A percentile compares a stretch with the other conserved stretches of the same genome.
phyloP scores from a whole-genome alignment of 768 basidiomycete genomes.

The Leucocoprinus leucothites region DNA sequence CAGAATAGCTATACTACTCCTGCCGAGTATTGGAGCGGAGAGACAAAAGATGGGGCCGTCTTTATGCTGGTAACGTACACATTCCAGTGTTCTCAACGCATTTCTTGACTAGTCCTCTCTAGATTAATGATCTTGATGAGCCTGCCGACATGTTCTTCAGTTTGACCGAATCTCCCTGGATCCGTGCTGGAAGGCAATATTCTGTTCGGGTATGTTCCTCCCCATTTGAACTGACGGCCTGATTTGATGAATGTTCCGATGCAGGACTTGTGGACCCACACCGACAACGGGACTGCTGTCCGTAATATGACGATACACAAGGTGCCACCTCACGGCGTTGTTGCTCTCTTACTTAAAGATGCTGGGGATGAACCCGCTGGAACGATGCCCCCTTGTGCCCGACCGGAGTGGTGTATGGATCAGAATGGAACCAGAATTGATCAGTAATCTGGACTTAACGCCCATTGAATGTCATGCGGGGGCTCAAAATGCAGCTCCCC shows the following conservation, averaged over 20 bases:
- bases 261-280: slow-evolving; percentile 73
- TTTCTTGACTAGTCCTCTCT: neutral
- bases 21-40: slow-evolving; percentile 71
- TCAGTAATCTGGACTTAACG: slow-evolving; percentile 5
- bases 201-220: slow-evolving; percentile 49
- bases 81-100: too few relatives aligned
- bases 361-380: slow-evolving; percentile 65
- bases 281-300: slow-evolving; percentile 63
- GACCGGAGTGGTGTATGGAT: slow-evolving; percentile 54
- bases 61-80: slow-evolving; percentile 55
- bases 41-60: slow-evolving; percentile 59
- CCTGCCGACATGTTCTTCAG: slow-evolving; percentile 59
- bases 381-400: slow-evolving; percentile 53
- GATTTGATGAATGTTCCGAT: neutral
- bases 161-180: slow-evolving; percentile 69
- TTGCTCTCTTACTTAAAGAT: slow-evolving; percentile 62
- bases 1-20: slow-evolving; percentile 45
- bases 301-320: slow-evolving; percentile 50
- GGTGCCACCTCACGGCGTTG: slow-evolving; percentile 68
- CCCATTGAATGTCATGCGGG: too few relatives aligned
- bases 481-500: too few relatives aligned
- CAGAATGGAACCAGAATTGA: slow-evolving; percentile 49
- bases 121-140: slow-evolving; percentile 61
- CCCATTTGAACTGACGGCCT: neutral
- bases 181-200: slow-evolving; percentile 64